Evolutionary conservation across 2,329 filamentous ascomycete species (phyloP).

Genomic region (Pezicula neosporulosa): DNA sequence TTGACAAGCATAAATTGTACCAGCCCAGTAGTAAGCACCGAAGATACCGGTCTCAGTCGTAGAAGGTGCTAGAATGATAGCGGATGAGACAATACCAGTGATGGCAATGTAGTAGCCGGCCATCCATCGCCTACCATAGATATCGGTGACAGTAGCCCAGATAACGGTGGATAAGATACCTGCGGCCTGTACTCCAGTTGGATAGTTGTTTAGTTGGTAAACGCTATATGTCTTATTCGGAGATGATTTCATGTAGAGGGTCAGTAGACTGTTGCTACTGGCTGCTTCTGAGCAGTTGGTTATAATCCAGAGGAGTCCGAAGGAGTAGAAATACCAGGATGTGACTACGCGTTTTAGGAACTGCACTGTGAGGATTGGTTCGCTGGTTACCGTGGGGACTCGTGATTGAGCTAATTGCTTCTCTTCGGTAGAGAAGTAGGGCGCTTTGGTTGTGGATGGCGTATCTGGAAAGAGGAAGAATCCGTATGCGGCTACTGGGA

Average conservation of each 20-base stretch:
- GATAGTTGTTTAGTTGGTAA: slow-evolving; percentile 49
- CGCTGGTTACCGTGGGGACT: slow-evolving; percentile 36
- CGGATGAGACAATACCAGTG: slow-evolving; percentile 58
- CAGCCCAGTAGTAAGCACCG: slow-evolving; percentile 69
- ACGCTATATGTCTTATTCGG: slow-evolving; percentile 39
- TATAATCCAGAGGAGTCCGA: slow-evolving; percentile 64
- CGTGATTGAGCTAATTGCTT: slow-evolving; percentile 39
- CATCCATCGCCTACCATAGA: slow-evolving; percentile 58
- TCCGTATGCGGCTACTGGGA: slow-evolving; percentile 53
- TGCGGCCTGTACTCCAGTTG: slow-evolving; percentile 48
- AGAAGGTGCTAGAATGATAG: slow-evolving; percentile 50
- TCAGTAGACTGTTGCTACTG: slow-evolving; percentile 56
- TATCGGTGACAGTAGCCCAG: slow-evolving; percentile 67
- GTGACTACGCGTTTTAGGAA: slow-evolving; percentile 54
- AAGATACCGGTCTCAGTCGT: slow-evolving; percentile 49
- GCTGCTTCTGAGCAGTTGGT: slow-evolving; percentile 71
- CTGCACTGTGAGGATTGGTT: slow-evolving; percentile 36
- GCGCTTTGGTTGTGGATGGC: slow-evolving; percentile 36
- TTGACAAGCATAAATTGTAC: slow-evolving; percentile 68
- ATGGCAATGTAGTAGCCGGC: slow-evolving; percentile 64
- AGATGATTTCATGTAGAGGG: slow-evolving; percentile 43
- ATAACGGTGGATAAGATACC: slow-evolving; percentile 55
- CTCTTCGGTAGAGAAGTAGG: slow-evolving; percentile 37
- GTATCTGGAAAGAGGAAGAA: slow-evolving; percentile 43
- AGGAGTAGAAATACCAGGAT: slow-evolving; percentile 64